These are phyloP conservation scores for Penicillium daleae DNA, from an alignment of 495 filamentous ascomycete genomes.

Conservation along the genomic window DNA sequence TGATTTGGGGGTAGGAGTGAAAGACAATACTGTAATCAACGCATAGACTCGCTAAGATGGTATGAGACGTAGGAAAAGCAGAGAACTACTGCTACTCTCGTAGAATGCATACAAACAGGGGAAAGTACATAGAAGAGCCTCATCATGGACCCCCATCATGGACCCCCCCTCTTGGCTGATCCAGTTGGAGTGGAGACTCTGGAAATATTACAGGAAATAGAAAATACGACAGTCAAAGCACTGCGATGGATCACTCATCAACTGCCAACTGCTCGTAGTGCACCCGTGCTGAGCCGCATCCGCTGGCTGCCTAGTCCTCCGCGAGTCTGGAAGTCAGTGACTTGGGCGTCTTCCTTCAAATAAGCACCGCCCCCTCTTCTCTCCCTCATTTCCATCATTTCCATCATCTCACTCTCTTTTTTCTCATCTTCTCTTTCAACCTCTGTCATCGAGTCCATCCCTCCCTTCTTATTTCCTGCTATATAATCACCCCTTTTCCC, in stretches of 20 bases:
- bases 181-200: not conserved
- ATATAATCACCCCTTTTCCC: not conserved
- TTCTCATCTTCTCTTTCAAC: conserved; percentile 7
- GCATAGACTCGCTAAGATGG: not conserved
- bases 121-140: not conserved
- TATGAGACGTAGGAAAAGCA: no score
- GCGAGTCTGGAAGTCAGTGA: no score
- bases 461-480: not conserved
- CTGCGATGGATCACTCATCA: no score
- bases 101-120: no score
- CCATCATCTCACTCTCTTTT: conserved; percentile 5
- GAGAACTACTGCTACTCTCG: no score
- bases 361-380: not conserved
- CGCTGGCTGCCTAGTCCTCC: conserved; percentile 16
- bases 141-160: not conserved
- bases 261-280: not conserved
- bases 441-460: not conserved
- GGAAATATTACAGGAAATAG: not conserved
- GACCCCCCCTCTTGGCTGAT: not conserved
- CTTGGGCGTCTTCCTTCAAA: conserved; percentile 1
- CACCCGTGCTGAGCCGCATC: not conserved
- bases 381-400: not conserved
- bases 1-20: not conserved
- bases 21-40: not conserved
- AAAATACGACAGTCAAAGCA: no score